Evolutionary conservation across 2,329 filamentous ascomycete genomes (phyloP), one percentile per base, ranked within the genome.

Genomic region (Aspergillus eucalypticola): DNA sequence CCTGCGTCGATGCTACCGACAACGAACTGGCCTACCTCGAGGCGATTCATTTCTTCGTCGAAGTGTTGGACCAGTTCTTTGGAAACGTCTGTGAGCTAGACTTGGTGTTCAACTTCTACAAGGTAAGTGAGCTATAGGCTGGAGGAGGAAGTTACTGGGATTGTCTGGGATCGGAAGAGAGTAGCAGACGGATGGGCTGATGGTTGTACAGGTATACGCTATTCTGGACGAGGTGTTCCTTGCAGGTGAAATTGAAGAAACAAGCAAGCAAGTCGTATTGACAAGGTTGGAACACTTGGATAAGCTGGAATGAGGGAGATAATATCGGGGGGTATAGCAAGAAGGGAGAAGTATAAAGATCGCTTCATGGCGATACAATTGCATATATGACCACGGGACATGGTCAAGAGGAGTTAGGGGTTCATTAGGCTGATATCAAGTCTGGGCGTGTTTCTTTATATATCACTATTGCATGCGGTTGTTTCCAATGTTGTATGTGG

Each of bases 31-130:
- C 95, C 25, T 98, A 92, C 73, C 85, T 99, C 61, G 95, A 99
- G 80, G 95, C 93, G 6, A 97, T 99, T 73, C 95, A 99, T 80
- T 99, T 99, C 83, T 99, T 99, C 73, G 95, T 99, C 70, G 95
- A 99, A 82, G 95, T 99, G 63, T 85, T 99, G 71, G 95, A 99
- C 83, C 88, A 93, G 72, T 99, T 99, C 81, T 99, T 99, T 77
- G 95, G 95, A 67, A 99, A 99, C 77, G 95, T 99, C 60, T 99
- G 95, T 81, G 95, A 99, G 82, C 83, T 99, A 75, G 95, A 99
- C 80, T 82, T 99, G 75, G 86, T 88, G 17, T 88, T 89, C 72
- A 89, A 89, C 67, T 89, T 89, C 66, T 89, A 88, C 75, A 89
- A 89, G 82, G 85, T 86, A 64, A 23, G 82, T 72, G 21, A 15